These are phyloP conservation scores for Bacidia gigantensis DNA, from an alignment of 495 filamentous ascomycete genomes.

Conservation along the genomic window DNA sequence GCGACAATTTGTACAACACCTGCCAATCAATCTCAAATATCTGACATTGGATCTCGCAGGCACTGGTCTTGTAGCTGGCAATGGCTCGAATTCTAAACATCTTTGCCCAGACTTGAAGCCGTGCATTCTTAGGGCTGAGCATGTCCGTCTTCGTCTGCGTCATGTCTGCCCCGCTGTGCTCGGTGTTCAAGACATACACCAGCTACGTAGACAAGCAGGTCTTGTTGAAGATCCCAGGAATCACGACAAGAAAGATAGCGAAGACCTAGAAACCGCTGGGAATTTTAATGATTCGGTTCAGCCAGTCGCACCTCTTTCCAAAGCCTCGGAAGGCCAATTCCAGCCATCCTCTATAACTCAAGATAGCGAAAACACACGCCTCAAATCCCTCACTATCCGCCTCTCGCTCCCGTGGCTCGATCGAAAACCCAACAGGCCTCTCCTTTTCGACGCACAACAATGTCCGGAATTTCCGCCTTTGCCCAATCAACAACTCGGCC, in stretches of 20 bases:
- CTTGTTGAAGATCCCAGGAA: neutral
- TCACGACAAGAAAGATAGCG: neutral
- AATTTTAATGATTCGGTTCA: neutral
- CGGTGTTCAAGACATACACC: neutral
- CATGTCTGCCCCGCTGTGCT: neutral
- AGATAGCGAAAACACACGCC: neutral
- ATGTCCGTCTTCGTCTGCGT: neutral
- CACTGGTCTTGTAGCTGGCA: neutral
- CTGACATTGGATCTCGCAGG: neutral
- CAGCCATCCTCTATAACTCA: neutral
- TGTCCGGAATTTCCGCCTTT: neutral
- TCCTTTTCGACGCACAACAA: neutral
- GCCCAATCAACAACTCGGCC: neutral
- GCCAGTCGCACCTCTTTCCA: neutral
- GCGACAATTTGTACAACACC: neutral
- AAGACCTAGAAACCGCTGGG: neutral
- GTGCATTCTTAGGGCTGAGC: neutral
- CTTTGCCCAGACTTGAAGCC: neutral
- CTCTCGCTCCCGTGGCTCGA: neutral
- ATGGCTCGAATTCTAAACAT: neutral
- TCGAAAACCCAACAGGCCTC: neutral
- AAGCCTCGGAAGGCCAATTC: neutral
- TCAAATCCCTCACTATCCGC: neutral
- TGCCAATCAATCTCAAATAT: neutral
- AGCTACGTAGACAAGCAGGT: neutral